Base-by-base conservation (phyloP, 2,329 filamentous ascomycete genomes). In the Diaporthe eres region DNA sequence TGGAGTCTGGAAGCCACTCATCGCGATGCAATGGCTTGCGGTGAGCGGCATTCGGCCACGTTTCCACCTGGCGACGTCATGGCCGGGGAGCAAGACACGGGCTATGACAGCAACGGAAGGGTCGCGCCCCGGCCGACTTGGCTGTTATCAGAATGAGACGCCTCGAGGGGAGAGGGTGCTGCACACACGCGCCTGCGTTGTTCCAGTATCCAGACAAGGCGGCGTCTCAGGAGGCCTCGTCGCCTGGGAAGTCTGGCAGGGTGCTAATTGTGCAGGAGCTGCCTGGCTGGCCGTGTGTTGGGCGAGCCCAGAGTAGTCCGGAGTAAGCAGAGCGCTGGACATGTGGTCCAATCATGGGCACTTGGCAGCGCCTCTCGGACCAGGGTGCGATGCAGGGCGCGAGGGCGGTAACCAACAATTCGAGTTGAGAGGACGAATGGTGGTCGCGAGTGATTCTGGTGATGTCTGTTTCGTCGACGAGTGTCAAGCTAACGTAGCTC, bases 281-380 rank as follows among this genome's bases (percentile, higher is more conserved):
- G 61, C 61, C 61, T 67, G 61, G 31, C 17, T 9, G 34, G 15
- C n/a, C n/a, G 22, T 68, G 31, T 53, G 63, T 15, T 39, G 15
- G 12, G 44, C 44, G 10, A 39, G 31, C 25, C 44, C 47, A n/a
- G 15, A 34, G 42, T 34, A 49, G 25, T 47, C 28, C 28, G 10
- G 44, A 25, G 63, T 39, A 53, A 37, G 28, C 12, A 51, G 15
- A 22, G 63, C 63, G 47, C 44, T 68, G 37, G 65, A 68, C 65
- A 68, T 53, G 65, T 68, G 65, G 65, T 19, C 65, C 65, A 68
- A 53, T 68, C 47, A 39, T 10, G 13, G 34, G 31, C 25, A 68
- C 47, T 53, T 68, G 65, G 31, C n/a, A 34, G 47, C 63, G 63
- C 47, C 63, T 51, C 63, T 9, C 34, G 10, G 15, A 17, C 65